Percentiles rank a stretch among this genome's conserved stretches.
phyloP scores from a whole-genome alignment of 148 eudicot species.

The Rhododendron griersonianum region DNA sequence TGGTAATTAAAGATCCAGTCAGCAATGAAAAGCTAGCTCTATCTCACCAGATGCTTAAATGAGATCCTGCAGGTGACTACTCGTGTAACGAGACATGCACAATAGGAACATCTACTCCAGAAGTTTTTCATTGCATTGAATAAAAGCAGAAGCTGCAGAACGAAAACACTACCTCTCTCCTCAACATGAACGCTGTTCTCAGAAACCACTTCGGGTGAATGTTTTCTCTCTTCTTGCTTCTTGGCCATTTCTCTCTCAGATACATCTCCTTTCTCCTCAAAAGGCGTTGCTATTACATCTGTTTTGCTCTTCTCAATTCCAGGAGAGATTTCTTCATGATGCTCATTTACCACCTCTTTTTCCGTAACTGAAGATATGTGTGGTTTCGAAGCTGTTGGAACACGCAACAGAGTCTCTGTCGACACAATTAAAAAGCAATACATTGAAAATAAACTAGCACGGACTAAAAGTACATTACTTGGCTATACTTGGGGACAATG shows the following conservation, averaged over 20 bases:
- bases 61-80: neutral
- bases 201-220: neutral
- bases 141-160: slow-evolving; percentile 11
- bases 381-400: slow-evolving; percentile 15
- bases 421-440: neutral
- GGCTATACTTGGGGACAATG: neutral
- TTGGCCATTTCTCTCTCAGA: neutral
- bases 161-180: slow-evolving; percentile 13
- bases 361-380: slow-evolving; percentile 7
- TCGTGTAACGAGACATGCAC: neutral
- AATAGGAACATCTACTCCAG: neutral
- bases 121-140: neutral
- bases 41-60: neutral
- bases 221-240: neutral
- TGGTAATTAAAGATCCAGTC: neutral
- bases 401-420: slow-evolving; percentile 18
- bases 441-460: neutral
- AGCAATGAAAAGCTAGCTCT: neutral
- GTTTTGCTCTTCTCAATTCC: neutral
- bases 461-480: neutral
- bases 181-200: slow-evolving; percentile 6
- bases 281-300: neutral
- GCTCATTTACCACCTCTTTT: slow-evolving; percentile 12
- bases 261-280: slow-evolving; percentile 6
- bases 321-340: slow-evolving; percentile 8